phyloP scores from a whole-genome alignment of 2,329 filamentous ascomycete genomes.

The Colletotrichum sansevieriae region DNA sequence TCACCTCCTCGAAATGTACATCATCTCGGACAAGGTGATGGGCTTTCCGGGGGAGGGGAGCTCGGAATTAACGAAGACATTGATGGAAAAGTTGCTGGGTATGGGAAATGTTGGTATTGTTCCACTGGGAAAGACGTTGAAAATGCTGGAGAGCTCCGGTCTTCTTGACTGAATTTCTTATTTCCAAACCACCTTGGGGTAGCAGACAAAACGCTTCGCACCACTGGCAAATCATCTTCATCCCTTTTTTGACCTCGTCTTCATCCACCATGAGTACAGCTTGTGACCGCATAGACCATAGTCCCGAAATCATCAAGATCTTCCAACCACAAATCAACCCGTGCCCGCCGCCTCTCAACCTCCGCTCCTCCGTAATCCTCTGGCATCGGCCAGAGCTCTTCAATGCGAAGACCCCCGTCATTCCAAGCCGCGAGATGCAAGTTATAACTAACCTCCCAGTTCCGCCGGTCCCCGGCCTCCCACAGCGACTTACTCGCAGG shows the following conservation, averaged over 20 bases:
- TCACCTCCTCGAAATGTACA: too few relatives aligned
- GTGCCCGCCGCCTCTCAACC: conserved; percentile 48
- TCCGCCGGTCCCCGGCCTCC: conserved; percentile 51
- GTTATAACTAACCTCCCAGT: conserved; percentile 61
- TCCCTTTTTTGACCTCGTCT: neutral
- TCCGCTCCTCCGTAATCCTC: conserved; percentile 48
- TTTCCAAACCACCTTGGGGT: neutral
- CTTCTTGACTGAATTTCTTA: too few relatives aligned
- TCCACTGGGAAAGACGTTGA: too few relatives aligned
- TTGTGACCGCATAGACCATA: conserved; percentile 64
- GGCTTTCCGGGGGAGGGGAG: too few relatives aligned
- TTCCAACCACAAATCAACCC: conserved; percentile 64
- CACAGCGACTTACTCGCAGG: conserved; percentile 59
- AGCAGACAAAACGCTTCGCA: neutral
- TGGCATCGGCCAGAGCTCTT: conserved; percentile 64
- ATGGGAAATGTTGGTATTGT: too few relatives aligned
- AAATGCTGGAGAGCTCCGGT: too few relatives aligned
- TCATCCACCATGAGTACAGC: conserved; percentile 57
- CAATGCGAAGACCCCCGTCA: conserved; percentile 57
- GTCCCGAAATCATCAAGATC: conserved; percentile 66
- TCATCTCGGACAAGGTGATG: too few relatives aligned
- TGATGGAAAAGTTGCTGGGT: too few relatives aligned
- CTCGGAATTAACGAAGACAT: too few relatives aligned
- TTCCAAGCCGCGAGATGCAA: conserved; percentile 57
- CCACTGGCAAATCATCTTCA: neutral